Percentiles rank a stretch among this genome's conserved stretches.
Evolutionary conservation across 148 eudicot species (phyloP).

Genomic region (Nepenthes mirabilis): DNA sequence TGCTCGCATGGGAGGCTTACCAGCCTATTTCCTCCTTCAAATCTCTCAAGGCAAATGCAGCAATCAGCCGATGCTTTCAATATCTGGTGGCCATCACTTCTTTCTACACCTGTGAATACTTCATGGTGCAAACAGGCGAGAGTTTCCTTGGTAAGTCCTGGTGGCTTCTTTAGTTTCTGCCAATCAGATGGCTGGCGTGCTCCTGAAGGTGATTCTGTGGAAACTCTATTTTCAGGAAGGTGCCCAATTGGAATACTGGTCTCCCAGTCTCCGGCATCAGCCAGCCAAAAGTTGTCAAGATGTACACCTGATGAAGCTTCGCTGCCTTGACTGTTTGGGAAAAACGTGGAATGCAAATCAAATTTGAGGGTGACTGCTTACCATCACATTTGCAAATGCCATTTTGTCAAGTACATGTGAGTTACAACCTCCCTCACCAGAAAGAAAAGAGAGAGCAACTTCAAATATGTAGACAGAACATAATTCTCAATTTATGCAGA

Average conservation of each 20-base stretch:
- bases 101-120: conserved; percentile 20
- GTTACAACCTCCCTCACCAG: background rate
- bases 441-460: background rate
- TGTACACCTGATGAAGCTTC: conserved; percentile 18
- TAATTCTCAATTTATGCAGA: no score
- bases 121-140: conserved; percentile 37
- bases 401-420: background rate
- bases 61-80: conserved; percentile 40
- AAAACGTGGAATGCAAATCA: background rate
- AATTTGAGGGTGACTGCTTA: no score
- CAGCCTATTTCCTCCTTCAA: conserved; percentile 56
- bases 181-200: conserved; percentile 7
- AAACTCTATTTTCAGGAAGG: conserved; percentile 5
- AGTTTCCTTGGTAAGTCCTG: conserved; percentile 40
- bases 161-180: conserved; percentile 33
- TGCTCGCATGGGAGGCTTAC: conserved; percentile 48
- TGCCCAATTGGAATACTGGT: conserved; percentile 24
- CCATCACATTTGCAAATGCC: no score
- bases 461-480: no score
- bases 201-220: conserved; percentile 9
- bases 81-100: background rate
- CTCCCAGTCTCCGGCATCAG: conserved; percentile 39
- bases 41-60: conserved; percentile 78
- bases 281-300: conserved; percentile 20
- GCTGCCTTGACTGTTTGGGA: conserved; percentile 14